These are phyloP conservation scores for Prototheca wickerhamii DNA, from an alignment of 163 green algal species.

Conservation along the genomic window DNA sequence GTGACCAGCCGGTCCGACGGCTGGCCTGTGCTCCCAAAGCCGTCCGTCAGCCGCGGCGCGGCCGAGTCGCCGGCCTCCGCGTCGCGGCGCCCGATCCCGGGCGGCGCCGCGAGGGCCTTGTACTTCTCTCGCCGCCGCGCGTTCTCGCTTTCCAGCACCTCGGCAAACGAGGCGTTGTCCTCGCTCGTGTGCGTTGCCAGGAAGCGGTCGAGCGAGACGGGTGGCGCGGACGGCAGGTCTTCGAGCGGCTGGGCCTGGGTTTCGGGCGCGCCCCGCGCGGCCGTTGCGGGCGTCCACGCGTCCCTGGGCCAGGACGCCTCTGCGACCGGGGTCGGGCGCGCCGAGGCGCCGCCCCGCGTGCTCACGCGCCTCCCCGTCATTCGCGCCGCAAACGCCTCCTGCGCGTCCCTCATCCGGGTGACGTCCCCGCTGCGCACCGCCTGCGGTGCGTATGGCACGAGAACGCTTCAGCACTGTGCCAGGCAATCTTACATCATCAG, in stretches of 20 bases:
- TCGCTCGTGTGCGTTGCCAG: conserved; percentile 77
- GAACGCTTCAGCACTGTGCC: background rate
- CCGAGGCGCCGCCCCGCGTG: background rate
- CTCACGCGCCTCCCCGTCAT: conserved; percentile 21
- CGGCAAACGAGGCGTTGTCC: conserved; percentile 86
- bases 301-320: too few relatives aligned
- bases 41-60: conserved; percentile 35
- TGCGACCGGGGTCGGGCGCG: conserved; percentile 15
- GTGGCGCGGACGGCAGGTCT: too few relatives aligned
- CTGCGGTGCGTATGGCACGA: conserved; percentile 13
- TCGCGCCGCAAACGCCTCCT: conserved; percentile 60
- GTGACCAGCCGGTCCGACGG: conserved; percentile 36
- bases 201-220: conserved; percentile 74
- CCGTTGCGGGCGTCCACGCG: background rate
- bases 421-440: conserved; percentile 48
- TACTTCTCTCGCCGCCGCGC: conserved; percentile 16
- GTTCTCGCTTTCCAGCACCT: conserved; percentile 47
- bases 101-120: conserved; percentile 9
- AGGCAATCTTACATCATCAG: background rate
- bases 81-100: background rate
- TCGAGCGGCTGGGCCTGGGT: background rate
- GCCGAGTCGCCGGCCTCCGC: background rate
- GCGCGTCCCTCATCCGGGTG: conserved; percentile 44
- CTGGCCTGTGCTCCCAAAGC: conserved; percentile 64
- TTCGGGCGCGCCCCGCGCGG: background rate